Base-by-base conservation (phyloP, 2,329 filamentous ascomycete species). In the Xylariales sp. region DNA sequence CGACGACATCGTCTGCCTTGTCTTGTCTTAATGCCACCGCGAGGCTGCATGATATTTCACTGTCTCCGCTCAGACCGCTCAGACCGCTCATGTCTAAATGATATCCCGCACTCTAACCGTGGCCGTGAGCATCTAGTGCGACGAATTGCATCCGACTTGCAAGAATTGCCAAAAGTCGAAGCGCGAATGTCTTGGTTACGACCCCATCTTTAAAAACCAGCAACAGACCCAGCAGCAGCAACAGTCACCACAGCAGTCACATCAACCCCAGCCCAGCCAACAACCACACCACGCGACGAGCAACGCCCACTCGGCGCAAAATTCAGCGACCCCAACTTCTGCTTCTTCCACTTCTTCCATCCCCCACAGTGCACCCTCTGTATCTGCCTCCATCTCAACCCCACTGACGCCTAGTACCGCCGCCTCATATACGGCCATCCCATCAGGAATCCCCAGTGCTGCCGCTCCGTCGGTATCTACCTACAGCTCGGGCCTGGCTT, bases 61-160 rank as follows among this genome's bases (percentile, higher is more conserved):
- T 23, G 23, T 23, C 23, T 23, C 23, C 23, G 23, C 23, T 23
- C 23, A 23, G 23, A 23, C 23, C 23, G 23, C 23, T 50, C 54
- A 30, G 7, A 60, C 46, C 43, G 30, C 30, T 60, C 49, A 43
- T 52, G 7, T 56, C 8, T 56, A 69, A 45, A 57, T 41, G 16
- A 60, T 39, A 16, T 12, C 32, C 53, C 18, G 48, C 18, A 16
- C 49, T 62, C 65, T 70, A 68, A 70, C 62, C 50, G 54, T 3
- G 12, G 12, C 48, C 43, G 45, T 66, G 30, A 23, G 23, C 52
- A 70, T 74, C 73, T 79, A 97, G 96, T 99, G 96, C 83, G 96
- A 98, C 87, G 96, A 99, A 85, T 90, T 89, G 69, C 94, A 97
- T 80, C 96, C 96, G 28, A 90, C 91, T 68, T 99, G 96, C 85